Percentiles rank a stretch among this genome's conserved stretches.
These are phyloP conservation scores for Cylindrotheca closterium DNA, from an alignment of 108 stramenopile species.

Conservation along the genomic window DNA sequence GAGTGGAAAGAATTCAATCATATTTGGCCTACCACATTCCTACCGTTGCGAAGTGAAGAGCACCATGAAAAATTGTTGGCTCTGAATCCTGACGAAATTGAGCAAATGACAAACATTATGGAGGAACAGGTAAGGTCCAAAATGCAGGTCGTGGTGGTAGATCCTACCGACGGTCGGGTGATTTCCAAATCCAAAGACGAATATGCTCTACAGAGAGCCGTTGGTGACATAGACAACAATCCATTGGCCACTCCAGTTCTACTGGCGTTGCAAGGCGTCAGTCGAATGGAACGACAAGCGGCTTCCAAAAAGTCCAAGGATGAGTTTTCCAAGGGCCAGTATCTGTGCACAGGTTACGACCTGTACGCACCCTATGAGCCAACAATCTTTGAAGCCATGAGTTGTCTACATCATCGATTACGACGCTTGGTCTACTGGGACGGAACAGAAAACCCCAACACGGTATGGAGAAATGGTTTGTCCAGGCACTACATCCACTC, in stretches of 20 bases:
- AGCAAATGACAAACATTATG: constrained; percentile 43
- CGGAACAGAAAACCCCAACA: constrained; percentile 18
- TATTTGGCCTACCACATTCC: constrained; percentile 68
- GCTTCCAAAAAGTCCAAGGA: constrained; percentile 19
- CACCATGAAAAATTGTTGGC: constrained; percentile 45
- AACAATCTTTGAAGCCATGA: constrained; percentile 77
- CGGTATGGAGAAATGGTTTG: constrained; percentile 27
- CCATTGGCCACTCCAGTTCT: constrained; percentile 64
- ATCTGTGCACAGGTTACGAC: constrained; percentile 80
- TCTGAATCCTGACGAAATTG: constrained; percentile 34
- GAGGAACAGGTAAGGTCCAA: not conserved
- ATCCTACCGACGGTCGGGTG: constrained; percentile 1
- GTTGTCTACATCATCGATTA: constrained; percentile 70
- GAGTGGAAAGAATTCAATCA: constrained; percentile 61
- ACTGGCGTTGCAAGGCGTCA: constrained; percentile 78
- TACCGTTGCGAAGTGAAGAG: constrained; percentile 55
- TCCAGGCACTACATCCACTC: constrained; percentile 45
- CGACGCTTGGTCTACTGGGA: constrained; percentile 61
- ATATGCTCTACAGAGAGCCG: not conserved
- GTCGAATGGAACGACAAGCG: constrained; percentile 66
- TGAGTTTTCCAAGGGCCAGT: constrained; percentile 30
- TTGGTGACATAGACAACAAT: constrained; percentile 29
- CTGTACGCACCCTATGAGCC: constrained; percentile 68
- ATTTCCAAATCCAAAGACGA: constrained; percentile 9
- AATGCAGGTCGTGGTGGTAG: constrained; percentile 2